Conservation (phyloP, 495 filamentous ascomycete species). For the Parathielavia hyrcaniae region DNA sequence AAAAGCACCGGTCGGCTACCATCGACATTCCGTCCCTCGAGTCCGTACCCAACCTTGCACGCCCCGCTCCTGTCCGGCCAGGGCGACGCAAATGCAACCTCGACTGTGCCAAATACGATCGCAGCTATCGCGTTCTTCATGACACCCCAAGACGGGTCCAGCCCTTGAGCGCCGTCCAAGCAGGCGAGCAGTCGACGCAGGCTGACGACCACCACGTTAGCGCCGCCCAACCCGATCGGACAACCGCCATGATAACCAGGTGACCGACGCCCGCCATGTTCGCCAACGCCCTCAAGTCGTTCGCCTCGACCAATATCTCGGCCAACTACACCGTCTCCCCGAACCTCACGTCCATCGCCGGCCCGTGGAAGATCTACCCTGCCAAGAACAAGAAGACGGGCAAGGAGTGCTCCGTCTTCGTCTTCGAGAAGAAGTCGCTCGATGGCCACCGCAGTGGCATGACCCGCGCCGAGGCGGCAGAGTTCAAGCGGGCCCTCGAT, state of each 20-base stretch:
- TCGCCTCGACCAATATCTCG: constrained; percentile 78
- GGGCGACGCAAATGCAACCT: too few species aligned
- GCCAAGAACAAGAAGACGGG: constrained; percentile 92
- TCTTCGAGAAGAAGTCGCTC: constrained; percentile 83
- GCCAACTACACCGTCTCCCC: constrained; percentile 78
- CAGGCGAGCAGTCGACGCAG: neutral
- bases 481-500: constrained; percentile 71
- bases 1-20: too few species aligned
- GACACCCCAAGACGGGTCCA: too few species aligned
- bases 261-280: constrained; percentile 59
- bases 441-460: constrained; percentile 61
- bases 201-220: constrained; percentile 5
- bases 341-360: constrained; percentile 62
- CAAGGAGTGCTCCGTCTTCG: constrained; percentile 83
- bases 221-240: neutral
- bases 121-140: too few species aligned
- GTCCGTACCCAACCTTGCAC: too few species aligned
- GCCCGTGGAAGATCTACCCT: constrained; percentile 95
- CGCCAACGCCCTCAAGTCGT: constrained; percentile 82
- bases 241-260: constrained; percentile 18
- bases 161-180: neutral
- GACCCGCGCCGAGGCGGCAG: constrained; percentile 48
- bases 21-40: too few species aligned
- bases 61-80: too few species aligned
- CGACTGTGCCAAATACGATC: too few species aligned